Evolutionary conservation across 202 grass and related monocot species (phyloP).

Genomic region (Setaria viridis): DNA sequence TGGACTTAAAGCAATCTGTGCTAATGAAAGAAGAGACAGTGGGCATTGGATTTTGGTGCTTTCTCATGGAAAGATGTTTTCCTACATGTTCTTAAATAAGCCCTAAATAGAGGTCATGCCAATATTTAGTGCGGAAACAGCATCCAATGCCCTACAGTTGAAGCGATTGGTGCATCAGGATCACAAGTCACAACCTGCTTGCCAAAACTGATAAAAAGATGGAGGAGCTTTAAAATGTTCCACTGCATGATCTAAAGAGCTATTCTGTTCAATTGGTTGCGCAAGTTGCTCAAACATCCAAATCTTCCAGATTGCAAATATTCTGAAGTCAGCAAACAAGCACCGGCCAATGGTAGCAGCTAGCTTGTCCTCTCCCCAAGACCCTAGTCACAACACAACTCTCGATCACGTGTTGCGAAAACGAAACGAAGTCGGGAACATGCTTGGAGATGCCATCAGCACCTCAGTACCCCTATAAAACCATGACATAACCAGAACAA

Average conservation of each 20-base stretch:
- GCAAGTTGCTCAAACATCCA: conserved; percentile 38
- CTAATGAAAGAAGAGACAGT: conserved; percentile 59
- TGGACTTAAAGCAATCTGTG: conserved; percentile 49
- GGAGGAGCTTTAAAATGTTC: conserved; percentile 44
- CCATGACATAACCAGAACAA: conserved; percentile 44
- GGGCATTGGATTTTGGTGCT: conserved; percentile 57
- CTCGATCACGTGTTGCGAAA: conserved; percentile 46
- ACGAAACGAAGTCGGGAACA: background rate
- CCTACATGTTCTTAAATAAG: conserved; percentile 19
- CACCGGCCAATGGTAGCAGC: background rate
- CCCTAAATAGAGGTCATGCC: conserved; percentile 13
- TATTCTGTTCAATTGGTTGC: conserved; percentile 39
- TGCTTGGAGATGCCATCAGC: conserved; percentile 41
- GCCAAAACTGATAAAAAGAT: conserved; percentile 42
- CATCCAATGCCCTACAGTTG: conserved; percentile 60
- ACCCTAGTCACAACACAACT: conserved; percentile 24
- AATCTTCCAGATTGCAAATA: conserved; percentile 47
- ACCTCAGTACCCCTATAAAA: conserved; percentile 52
- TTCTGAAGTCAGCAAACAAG: conserved; percentile 31
- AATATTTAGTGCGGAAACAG: conserved; percentile 40
- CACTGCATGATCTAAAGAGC: conserved; percentile 28
- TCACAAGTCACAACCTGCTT: conserved; percentile 27
- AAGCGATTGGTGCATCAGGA: conserved; percentile 21
- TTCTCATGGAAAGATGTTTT: conserved; percentile 31
- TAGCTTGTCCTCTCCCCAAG: background rate